Percentiles rank a stretch among this genome's conserved stretches.
Conservation (phyloP, 108 stramenopile species). For the Cyclostephanos tholiformis region DNA sequence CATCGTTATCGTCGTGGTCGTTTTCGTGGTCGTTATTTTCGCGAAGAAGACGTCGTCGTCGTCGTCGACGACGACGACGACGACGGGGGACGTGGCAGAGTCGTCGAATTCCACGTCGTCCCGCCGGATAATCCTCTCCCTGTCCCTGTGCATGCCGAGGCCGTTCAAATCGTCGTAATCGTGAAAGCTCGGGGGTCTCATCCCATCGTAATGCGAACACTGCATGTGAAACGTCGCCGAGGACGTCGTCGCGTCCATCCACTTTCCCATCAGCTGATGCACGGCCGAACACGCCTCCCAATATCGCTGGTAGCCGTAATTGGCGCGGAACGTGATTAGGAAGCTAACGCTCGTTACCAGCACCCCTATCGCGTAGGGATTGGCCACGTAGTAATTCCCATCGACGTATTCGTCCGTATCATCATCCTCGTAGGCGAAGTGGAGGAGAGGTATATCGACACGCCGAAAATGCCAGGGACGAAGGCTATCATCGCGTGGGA, state of each 20-base stretch:
- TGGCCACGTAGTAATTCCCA: conserved; percentile 30
- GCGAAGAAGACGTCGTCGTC: too few species aligned
- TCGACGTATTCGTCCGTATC: not conserved
- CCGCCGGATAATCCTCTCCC: conserved; percentile 51
- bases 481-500: conserved; percentile 32
- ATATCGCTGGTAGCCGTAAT: conserved; percentile 69
- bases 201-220: conserved; percentile 50
- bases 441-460: conserved; percentile 52
- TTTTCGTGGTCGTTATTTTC: too few species aligned
- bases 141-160: conserved; percentile 60
- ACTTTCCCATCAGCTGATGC: conserved; percentile 71
- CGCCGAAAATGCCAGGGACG: conserved; percentile 56
- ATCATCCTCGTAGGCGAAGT: conserved; percentile 9
- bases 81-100: too few species aligned
- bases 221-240: conserved; percentile 69
- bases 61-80: too few species aligned
- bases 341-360: conserved; percentile 56
- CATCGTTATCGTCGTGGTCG: too few species aligned
- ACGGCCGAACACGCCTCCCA: conserved; percentile 66
- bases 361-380: conserved; percentile 81
- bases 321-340: conserved; percentile 74
- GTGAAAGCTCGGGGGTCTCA: conserved; percentile 67
- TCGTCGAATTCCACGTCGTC: too few species aligned
- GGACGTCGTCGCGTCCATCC: conserved; percentile 67
- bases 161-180: conserved; percentile 68